These are phyloP conservation scores for Euclidium syriacum DNA, from an alignment of 345 rosid genomes.

Conservation along the genomic window DNA sequence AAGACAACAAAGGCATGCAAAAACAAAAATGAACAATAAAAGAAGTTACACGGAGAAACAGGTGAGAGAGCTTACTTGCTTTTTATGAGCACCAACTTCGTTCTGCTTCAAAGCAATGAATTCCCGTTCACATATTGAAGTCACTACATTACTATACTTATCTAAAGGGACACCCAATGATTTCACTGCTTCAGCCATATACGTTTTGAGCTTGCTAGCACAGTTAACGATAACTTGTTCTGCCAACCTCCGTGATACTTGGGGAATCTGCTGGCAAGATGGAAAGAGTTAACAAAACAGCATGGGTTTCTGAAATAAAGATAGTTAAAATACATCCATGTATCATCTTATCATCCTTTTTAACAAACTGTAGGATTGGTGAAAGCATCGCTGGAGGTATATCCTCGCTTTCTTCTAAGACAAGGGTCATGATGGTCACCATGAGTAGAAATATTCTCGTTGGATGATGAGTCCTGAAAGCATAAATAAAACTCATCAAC, in stretches of 20 bases:
- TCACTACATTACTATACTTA: conserved; percentile 46
- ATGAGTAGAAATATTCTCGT: conserved; percentile 51
- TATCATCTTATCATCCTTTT: conserved; percentile 50
- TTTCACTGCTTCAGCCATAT: conserved; percentile 40
- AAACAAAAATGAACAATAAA: background rate
- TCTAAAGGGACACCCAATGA: conserved; percentile 37
- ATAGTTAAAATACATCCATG: background rate
- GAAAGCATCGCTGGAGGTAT: conserved; percentile 51
- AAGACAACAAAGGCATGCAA: too few species aligned
- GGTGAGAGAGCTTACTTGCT: conserved; percentile 1
- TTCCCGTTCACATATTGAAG: conserved; percentile 34
- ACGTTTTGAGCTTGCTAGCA: conserved; percentile 50
- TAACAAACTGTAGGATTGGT: conserved; percentile 45
- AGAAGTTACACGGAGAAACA: background rate
- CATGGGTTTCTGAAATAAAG: background rate
- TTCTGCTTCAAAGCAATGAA: background rate
- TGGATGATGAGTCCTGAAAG: conserved; percentile 54
- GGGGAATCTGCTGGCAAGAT: conserved; percentile 51
- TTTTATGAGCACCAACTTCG: conserved; percentile 40
- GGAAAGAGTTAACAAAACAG: background rate
- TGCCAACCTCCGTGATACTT: conserved; percentile 51
- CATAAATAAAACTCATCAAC: background rate
- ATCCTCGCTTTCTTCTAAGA: conserved; percentile 84
- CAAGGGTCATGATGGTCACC: conserved; percentile 73
- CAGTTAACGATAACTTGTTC: conserved; percentile 52